phyloP scores from a whole-genome alignment of 768 basidiomycete genomes.

The Naematelia aurantialba region DNA sequence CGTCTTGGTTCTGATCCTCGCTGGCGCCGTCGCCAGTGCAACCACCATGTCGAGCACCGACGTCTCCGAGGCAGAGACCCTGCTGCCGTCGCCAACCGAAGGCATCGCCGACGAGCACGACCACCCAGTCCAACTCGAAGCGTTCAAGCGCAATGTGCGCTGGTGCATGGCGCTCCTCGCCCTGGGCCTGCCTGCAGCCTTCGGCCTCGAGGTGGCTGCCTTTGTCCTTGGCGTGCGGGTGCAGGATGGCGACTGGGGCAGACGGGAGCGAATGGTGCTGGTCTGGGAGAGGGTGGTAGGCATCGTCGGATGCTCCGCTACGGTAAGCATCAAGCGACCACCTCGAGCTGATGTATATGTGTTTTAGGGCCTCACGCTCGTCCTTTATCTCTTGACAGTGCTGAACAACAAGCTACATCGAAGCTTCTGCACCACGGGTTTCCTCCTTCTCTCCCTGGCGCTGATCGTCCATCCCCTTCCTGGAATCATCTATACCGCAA shows the following conservation, averaged over 20 bases:
- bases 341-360: not conserved
- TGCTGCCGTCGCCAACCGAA: slow-evolving; percentile 6
- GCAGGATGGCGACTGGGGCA: not conserved
- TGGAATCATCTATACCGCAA: slow-evolving; percentile 19
- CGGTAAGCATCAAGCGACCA: not conserved
- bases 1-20: too few relatives aligned
- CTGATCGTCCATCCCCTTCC: slow-evolving; percentile 24
- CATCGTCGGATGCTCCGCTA: not conserved
- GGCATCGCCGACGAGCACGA: slow-evolving; percentile 13
- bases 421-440: slow-evolving; percentile 15
- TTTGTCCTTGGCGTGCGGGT: not conserved
- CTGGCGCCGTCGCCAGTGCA: not conserved
- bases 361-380: not conserved
- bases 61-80: slow-evolving; percentile 18
- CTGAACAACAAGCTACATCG: slow-evolving; percentile 18
- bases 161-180: slow-evolving; percentile 14
- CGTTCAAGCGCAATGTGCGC: slow-evolving; percentile 21
- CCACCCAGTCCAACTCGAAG: slow-evolving; percentile 17
- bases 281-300: not conserved
- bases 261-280: not conserved
- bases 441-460: slow-evolving; percentile 11
- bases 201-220: slow-evolving; percentile 12
- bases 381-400: slow-evolving; percentile 1
- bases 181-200: slow-evolving; percentile 7
- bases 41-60: not conserved